These are phyloP conservation scores for Penicillium taxi DNA, from an alignment of 495 filamentous ascomycete genomes.

Conservation along the genomic window DNA sequence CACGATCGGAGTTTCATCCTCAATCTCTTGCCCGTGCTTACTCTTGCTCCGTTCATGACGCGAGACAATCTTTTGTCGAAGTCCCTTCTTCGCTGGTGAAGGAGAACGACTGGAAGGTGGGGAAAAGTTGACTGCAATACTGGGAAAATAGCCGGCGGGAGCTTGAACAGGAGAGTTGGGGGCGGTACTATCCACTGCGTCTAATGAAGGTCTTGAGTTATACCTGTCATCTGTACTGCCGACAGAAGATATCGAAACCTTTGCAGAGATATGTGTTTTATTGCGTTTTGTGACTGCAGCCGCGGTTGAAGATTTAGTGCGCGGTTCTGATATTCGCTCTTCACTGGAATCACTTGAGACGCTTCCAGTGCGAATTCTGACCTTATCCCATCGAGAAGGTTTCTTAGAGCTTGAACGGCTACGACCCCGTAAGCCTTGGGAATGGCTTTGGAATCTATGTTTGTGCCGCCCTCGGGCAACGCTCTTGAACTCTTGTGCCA, in stretches of 20 bases:
- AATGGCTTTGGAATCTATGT: constrained; percentile 22
- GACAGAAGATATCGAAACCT: constrained; percentile 28
- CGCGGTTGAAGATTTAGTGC: constrained; percentile 8
- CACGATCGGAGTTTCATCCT: constrained; percentile 17
- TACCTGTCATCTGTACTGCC: constrained; percentile 31
- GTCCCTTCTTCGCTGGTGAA: constrained; percentile 42
- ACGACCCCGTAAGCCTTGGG: constrained; percentile 19
- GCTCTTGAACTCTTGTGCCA: constrained; percentile 24
- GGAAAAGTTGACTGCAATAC: constrained; percentile 50
- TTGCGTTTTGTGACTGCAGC: constrained; percentile 1
- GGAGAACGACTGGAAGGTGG: constrained; percentile 44
- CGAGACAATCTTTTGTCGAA: constrained; percentile 37
- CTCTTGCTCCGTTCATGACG: constrained; percentile 40
- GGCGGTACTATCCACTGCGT: constrained; percentile 40
- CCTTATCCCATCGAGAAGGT: constrained; percentile 16
- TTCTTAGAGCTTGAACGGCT: constrained; percentile 20
- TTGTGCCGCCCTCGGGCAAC: constrained; percentile 28
- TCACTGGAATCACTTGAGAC: constrained; percentile 24
- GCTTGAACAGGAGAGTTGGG: constrained; percentile 39
- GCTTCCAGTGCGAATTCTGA: constrained; percentile 24
- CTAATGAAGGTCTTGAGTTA: constrained; percentile 35
- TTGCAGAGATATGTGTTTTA: constrained; percentile 10
- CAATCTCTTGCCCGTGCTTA: constrained; percentile 20
- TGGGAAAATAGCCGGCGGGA: constrained; percentile 44
- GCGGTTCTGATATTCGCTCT: constrained; percentile 10